Base-by-base conservation (phyloP, 2,329 filamentous ascomycete species). In the Ascochyta lentis region DNA sequence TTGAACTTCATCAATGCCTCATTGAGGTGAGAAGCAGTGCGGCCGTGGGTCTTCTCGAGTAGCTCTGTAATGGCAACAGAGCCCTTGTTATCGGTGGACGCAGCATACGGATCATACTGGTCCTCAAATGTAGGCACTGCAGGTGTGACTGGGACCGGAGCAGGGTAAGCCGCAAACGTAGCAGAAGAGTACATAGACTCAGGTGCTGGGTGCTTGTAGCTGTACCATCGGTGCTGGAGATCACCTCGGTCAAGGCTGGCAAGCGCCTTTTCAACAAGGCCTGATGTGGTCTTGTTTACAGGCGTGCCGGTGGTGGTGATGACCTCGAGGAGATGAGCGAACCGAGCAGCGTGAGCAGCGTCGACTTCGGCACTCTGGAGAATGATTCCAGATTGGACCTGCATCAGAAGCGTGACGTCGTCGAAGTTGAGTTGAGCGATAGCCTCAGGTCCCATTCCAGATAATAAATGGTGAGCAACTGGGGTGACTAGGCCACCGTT, bases 61-160 rank as follows among this genome's bases (percentile, higher is more conserved):
- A 95, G 86, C 61, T 97, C 93, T 0, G 92, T 91, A 69, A 98
- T 97, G 55, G 92, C 82, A 15, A 92, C 89, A 12, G 95, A 98
- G 37, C 92, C 93, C 77, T 94, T 94, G 81, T 95, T 94, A 75
- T 99, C 95, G 31, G 92, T 96, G 63, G 86, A 92, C 68, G 90
- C 87, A 13, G 90, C 91, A 71, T 98, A 96, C 1, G 95, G 95
- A 71, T 99, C 95, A 68, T 89, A 96, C 7, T 87, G 88, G 63
- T 97, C 94, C 68, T 96, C 90, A 54, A 86, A 88, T 49, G 84
- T 84, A 4, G 87, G 82, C 6, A 84, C 81, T 6, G 83, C 83
- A 3, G 83, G 78, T 10, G 85, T 81, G 29, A 77, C 71, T 16
- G 77, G 76, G 1, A 84, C 83, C 51, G 67, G 70, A 46, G 66